phyloP scores from a whole-genome alignment of 1,139 yeast genomes.

The Debaryomyces fabryi region DNA sequence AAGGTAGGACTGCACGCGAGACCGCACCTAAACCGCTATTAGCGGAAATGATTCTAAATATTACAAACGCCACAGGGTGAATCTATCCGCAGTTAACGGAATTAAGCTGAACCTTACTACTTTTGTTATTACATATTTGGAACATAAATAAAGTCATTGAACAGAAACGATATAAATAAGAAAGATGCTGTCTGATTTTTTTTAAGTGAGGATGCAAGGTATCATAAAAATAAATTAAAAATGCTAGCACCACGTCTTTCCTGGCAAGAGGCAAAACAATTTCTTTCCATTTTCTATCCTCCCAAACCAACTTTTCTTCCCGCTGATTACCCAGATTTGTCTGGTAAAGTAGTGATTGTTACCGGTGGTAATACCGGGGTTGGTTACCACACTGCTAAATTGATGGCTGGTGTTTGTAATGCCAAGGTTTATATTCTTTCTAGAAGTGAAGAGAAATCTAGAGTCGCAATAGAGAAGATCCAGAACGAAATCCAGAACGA shows the following conservation, averaged over 20 bases:
- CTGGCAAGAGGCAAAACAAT: background rate
- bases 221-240: background rate
- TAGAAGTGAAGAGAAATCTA: slow-evolving; percentile 20
- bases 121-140: background rate
- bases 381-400: slow-evolving; percentile 35
- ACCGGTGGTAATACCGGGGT: slow-evolving; percentile 27
- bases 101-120: background rate
- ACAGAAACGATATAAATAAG: background rate
- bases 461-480: slow-evolving; percentile 33
- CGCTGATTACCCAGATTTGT: slow-evolving; percentile 16
- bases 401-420: slow-evolving; percentile 39
- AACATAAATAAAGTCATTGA: background rate
- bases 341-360: slow-evolving; percentile 24
- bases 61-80: too few species aligned
- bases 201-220: background rate
- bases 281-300: background rate
- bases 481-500: slow-evolving; percentile 18
- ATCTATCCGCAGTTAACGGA: background rate
- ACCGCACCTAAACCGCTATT: too few species aligned
- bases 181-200: background rate
- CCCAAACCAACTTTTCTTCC: slow-evolving; percentile 7
- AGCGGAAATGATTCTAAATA: too few species aligned
- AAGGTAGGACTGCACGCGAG: too few species aligned
- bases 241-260: background rate
- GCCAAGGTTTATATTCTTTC: slow-evolving; percentile 31